phyloP scores from a whole-genome alignment of 2,329 filamentous ascomycete genomes.

The Botrytis fragariae region DNA sequence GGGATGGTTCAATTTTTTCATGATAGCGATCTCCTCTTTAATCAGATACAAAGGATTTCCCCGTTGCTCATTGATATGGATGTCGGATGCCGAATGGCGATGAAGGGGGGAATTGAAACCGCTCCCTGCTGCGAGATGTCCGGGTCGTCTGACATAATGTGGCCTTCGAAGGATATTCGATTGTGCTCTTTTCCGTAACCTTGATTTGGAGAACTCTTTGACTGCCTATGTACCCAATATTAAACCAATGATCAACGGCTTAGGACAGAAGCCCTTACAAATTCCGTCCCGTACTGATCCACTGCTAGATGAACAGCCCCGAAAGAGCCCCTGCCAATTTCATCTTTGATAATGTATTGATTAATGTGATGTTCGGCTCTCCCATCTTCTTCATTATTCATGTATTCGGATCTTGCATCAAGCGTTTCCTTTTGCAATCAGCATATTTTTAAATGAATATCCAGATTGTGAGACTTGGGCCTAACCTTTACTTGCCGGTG shows the following conservation, averaged over 20 bases:
- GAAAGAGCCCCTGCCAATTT: slow-evolving; percentile 96
- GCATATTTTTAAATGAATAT: neutral
- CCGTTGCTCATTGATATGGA: slow-evolving; percentile 58
- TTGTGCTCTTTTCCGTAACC: slow-evolving; percentile 84
- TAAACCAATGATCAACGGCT: slow-evolving; percentile 3
- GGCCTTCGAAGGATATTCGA: slow-evolving; percentile 77
- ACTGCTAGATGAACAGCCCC: slow-evolving; percentile 87
- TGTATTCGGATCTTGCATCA: slow-evolving; percentile 83
- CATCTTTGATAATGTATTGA: slow-evolving; percentile 89
- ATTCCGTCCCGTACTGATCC: slow-evolving; percentile 91
- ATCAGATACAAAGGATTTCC: slow-evolving; percentile 77
- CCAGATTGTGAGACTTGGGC: neutral
- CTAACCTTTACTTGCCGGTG: slow-evolving; percentile 56
- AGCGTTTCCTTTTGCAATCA: slow-evolving; percentile 66
- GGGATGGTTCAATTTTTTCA: slow-evolving; percentile 96
- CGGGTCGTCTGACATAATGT: slow-evolving; percentile 51
- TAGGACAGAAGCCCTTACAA: slow-evolving; percentile 56
- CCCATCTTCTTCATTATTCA: slow-evolving; percentile 79
- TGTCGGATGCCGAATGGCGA: slow-evolving; percentile 54
- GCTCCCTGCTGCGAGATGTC: slow-evolving; percentile 44
- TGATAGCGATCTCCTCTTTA: slow-evolving; percentile 94
- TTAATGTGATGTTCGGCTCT: slow-evolving; percentile 83
- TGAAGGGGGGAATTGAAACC: slow-evolving; percentile 45
- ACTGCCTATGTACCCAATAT: slow-evolving; percentile 62
- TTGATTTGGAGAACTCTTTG: slow-evolving; percentile 95